Evolutionary conservation across 495 filamentous ascomycete genomes (phyloP).

Genomic region (Penicillium soppii): DNA sequence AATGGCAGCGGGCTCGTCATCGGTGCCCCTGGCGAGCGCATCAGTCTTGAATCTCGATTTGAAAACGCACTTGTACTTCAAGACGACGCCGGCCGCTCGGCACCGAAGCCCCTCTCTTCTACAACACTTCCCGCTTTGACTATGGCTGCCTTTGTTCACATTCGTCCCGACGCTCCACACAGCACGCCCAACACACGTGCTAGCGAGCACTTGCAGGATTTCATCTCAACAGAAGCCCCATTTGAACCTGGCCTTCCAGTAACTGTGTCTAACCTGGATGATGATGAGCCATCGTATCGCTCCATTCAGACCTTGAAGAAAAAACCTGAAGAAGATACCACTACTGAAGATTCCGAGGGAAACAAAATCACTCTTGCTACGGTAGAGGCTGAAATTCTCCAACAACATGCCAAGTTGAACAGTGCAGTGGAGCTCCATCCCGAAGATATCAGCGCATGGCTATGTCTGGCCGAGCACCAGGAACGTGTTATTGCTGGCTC

Average conservation of each 20-base stretch:
- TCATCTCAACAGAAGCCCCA: background rate
- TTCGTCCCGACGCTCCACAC: constrained; percentile 11
- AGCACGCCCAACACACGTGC: background rate
- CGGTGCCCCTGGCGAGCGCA: constrained; percentile 50
- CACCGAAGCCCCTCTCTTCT: background rate
- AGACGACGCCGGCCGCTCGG: background rate
- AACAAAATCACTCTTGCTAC: constrained; percentile 16
- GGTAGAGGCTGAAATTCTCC: constrained; percentile 39
- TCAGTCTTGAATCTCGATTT: constrained; percentile 51
- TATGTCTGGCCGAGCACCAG: constrained; percentile 74
- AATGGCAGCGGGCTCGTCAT: constrained; percentile 59
- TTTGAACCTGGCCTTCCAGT: background rate
- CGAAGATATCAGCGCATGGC: constrained; percentile 68
- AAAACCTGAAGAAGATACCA: constrained; percentile 42
- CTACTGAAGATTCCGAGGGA: background rate
- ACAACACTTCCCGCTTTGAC: background rate
- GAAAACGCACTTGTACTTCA: constrained; percentile 48
- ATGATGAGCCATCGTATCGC: constrained; percentile 61
- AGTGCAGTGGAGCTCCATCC: constrained; percentile 61
- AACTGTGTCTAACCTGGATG: constrained; percentile 27
- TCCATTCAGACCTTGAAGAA: constrained; percentile 69
- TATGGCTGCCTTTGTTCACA: constrained; percentile 6
- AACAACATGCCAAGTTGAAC: constrained; percentile 57
- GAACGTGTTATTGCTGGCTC: constrained; percentile 54
- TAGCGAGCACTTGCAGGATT: background rate